Base-by-base conservation (phyloP, 73 alveolate genomes). In the Paramecium octaurelia region DNA sequence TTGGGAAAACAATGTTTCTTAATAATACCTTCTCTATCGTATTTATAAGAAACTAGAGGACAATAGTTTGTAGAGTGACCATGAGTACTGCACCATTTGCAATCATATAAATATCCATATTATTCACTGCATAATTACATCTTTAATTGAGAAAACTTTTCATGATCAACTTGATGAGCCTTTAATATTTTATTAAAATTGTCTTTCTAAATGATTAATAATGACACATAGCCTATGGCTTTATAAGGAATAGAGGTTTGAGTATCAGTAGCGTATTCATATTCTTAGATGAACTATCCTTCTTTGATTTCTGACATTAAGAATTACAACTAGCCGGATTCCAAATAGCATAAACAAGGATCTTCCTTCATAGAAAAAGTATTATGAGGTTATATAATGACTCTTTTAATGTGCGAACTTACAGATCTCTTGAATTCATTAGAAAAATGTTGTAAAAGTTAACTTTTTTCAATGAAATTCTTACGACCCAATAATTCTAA, bases 221-320 rank as follows among this genome's bases (percentile, higher is more conserved):
- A 80, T 14, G 76, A 44, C n/a, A 80, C 91, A 48, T 80, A 80
- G 7, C 91, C 91, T 4, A 80, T 23, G 8, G 91, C 91, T 24
- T 23, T 80, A 24, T 80, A 80, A 44, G 70, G 46, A 18, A 75
- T 42, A 1, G 35, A 29, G 4, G 58, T 42, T 42, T 75, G n/a
- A 16, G n/a, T 29, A 29, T 38, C 88, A 75, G 29, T 75, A 6
- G 40, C 46, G 20, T 29, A 75, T 38, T 75, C 88, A 35, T 75
- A 75, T 8, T 38, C 34, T 42, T 75, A 14, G 5, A 80, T 23
- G 18, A 80, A 80, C 46, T 44, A 40, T 3, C 91, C 91, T 80
- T 40, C 75, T 48, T 44, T 42, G 6, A 43, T 23, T 38, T 46
- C 57, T 38, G 48, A 9, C 43, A 43, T 36, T 38, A 48, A 43